Percentiles rank a stretch among this genome's conserved stretches.
Conservation (phyloP, 2,329 filamentous ascomycete species). For the Teratosphaeriaceae sp. region DNA sequence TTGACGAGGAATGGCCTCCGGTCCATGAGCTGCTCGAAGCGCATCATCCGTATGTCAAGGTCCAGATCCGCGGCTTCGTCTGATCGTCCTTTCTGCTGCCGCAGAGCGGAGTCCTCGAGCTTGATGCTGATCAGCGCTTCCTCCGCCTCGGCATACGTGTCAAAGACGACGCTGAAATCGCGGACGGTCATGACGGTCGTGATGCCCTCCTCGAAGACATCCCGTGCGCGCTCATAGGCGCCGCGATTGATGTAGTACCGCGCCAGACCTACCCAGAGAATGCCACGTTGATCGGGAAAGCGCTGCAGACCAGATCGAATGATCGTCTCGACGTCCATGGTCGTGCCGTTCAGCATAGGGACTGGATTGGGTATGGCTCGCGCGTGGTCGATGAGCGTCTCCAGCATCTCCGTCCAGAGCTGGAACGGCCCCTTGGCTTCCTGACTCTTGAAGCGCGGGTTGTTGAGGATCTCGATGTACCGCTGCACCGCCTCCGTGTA, state of each 20-base stretch:
- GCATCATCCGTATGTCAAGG: constrained; percentile 92
- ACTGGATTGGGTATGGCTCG: constrained; percentile 54
- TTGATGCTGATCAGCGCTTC: constrained; percentile 88
- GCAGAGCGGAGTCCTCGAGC: constrained; percentile 77
- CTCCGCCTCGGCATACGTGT: constrained; percentile 94
- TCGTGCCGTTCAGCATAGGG: constrained; percentile 69
- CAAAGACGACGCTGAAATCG: constrained; percentile 94
- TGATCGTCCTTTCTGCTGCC: constrained; percentile 69
- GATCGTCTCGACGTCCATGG: constrained; percentile 86
- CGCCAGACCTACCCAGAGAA: constrained; percentile 88
- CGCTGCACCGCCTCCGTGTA: constrained; percentile 88
- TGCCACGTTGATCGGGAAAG: constrained; percentile 90
- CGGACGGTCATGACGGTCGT: constrained; percentile 98
- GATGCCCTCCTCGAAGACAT: constrained; percentile 92
- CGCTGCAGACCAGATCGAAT: constrained; percentile 84
- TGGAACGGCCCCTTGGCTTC: constrained; percentile 93
- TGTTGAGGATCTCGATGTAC: constrained; percentile 89
- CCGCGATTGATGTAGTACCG: constrained; percentile 95
- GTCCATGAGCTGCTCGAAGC: constrained; percentile 98
- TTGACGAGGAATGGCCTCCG: constrained; percentile 92
- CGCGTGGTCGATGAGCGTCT: constrained; percentile 85
- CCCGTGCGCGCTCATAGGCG: constrained; percentile 85
- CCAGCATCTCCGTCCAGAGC: constrained; percentile 96
- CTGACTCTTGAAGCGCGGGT: constrained; percentile 84
- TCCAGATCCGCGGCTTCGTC: constrained; percentile 88